Conservation (phyloP, 768 basidiomycete genomes). For the Mrakia blollopis region DNA sequence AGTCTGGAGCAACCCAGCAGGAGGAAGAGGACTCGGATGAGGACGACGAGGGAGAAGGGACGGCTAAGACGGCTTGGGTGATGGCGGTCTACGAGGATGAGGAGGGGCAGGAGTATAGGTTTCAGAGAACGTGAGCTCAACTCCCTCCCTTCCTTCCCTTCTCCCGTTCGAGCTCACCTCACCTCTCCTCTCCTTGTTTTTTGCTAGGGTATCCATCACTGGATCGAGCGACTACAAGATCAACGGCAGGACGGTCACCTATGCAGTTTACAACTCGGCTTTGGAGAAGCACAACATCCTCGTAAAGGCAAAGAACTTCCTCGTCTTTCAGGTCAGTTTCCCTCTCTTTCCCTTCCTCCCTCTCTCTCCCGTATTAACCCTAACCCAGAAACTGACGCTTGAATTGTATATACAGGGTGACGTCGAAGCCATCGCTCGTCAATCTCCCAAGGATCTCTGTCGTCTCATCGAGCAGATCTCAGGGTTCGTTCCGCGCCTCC, state of each 20-base stretch:
- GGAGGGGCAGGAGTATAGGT: slow-evolving; percentile 75
- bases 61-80: slow-evolving; percentile 92
- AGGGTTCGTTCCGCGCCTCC: slow-evolving; percentile 49
- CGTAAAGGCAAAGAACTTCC: slow-evolving; percentile 98
- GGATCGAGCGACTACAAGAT: slow-evolving; percentile 89
- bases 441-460: slow-evolving; percentile 82
- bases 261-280: slow-evolving; percentile 80
- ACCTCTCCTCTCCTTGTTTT: background rate
- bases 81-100: slow-evolving; percentile 80
- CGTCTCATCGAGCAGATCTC: slow-evolving; percentile 92
- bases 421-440: slow-evolving; percentile 94
- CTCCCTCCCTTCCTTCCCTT: background rate
- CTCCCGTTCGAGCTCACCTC: too few relatives aligned
- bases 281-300: slow-evolving; percentile 88
- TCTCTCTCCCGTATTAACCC: background rate
- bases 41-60: slow-evolving; percentile 62
- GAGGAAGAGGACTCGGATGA: slow-evolving; percentile 39
- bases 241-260: slow-evolving; percentile 73
- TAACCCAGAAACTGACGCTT: too few relatives aligned
- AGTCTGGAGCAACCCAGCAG: slow-evolving; percentile 32
- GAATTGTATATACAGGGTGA: slow-evolving; percentile 57
- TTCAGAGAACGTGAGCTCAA: slow-evolving; percentile 77
- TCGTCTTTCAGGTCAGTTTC: slow-evolving; percentile 71
- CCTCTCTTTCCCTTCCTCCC: background rate
- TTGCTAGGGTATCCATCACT: slow-evolving; percentile 63